phyloP scores from a whole-genome alignment of 2,329 filamentous ascomycete species.

The Falciphora oryzae region DNA sequence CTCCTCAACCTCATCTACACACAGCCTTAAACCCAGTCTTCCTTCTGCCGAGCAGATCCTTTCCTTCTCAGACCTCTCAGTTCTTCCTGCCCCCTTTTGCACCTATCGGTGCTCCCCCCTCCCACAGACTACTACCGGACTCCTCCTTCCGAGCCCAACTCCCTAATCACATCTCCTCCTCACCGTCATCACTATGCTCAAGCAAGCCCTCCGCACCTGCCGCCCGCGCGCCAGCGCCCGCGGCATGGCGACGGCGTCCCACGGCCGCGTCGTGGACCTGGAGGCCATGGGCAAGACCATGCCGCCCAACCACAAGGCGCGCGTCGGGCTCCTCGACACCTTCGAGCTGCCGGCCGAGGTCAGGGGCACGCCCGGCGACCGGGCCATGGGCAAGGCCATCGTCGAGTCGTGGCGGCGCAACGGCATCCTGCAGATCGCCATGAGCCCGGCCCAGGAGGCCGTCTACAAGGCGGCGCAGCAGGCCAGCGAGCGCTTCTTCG shows the following conservation, averaged over 20 bases:
- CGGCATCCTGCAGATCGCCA: constrained; percentile 41
- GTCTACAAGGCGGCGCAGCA: constrained; percentile 31
- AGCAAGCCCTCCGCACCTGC: not conserved
- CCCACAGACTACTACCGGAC: no score
- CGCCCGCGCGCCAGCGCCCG: no score
- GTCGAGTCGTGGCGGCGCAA: constrained; percentile 37
- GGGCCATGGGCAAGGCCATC: constrained; percentile 32
- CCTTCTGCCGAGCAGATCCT: no score
- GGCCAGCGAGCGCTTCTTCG: constrained; percentile 35
- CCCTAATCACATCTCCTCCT: no score
- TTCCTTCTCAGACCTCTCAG: no score
- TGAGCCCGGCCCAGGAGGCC: constrained; percentile 27
- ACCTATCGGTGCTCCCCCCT: no score
- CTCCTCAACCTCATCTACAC: no score
- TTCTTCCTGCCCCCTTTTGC: no score
- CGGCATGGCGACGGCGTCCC: not conserved
- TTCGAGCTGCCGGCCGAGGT: constrained; percentile 35
- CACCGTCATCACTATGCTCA: not conserved
- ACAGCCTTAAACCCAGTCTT: no score
- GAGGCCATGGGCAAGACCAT: constrained; percentile 17
- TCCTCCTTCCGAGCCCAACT: no score
- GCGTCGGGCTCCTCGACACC: constrained; percentile 30
- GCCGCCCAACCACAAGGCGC: constrained; percentile 25
- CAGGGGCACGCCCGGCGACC: constrained; percentile 27
- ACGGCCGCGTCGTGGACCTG: not conserved